These are phyloP conservation scores for Ceratobasidium papillatum DNA, from an alignment of 1,284 basidiomycete genomes.

Conservation along the genomic window DNA sequence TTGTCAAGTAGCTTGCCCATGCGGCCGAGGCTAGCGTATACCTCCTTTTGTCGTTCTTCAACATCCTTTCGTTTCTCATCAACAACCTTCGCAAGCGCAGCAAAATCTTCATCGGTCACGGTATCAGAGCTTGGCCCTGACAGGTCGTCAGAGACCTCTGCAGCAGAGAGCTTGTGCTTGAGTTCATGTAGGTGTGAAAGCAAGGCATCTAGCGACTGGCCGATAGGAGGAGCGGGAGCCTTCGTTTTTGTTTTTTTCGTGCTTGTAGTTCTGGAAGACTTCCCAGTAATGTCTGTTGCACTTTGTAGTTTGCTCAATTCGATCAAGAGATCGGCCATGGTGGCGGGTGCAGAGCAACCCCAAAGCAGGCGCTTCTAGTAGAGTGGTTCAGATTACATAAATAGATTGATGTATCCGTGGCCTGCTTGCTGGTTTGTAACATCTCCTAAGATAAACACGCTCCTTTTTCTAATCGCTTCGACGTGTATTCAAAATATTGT, in stretches of 20 bases:
- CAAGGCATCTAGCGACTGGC: constrained; percentile 73
- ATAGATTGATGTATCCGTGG: too few relatives aligned
- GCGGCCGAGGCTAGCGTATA: constrained; percentile 77
- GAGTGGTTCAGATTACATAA: not conserved
- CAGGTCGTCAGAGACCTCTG: constrained; percentile 55
- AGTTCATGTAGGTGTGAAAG: constrained; percentile 68
- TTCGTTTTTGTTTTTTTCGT: constrained; percentile 56
- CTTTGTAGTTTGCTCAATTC: constrained; percentile 24
- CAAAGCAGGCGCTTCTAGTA: too few relatives aligned
- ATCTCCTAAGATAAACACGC: too few relatives aligned
- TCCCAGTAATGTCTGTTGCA: constrained; percentile 37
- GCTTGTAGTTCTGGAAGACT: not conserved
- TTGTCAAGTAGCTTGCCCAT: constrained; percentile 90
- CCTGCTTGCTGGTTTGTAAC: too few relatives aligned
- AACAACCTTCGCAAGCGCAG: constrained; percentile 64
- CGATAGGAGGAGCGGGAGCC: constrained; percentile 59
- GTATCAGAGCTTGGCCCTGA: constrained; percentile 47
- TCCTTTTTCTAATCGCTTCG: too few relatives aligned
- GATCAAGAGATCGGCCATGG: constrained; percentile 10
- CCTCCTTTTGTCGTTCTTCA: constrained; percentile 87
- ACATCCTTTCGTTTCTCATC: constrained; percentile 82
- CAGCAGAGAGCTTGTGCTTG: constrained; percentile 61
- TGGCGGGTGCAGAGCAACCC: not conserved
- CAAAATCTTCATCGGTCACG: constrained; percentile 56
- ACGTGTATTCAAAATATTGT: too few relatives aligned